A percentile compares a stretch with the other conserved stretches of the same genome.
Conservation (phyloP, 148 eudicot genomes). For the Euryodendron excelsum region DNA sequence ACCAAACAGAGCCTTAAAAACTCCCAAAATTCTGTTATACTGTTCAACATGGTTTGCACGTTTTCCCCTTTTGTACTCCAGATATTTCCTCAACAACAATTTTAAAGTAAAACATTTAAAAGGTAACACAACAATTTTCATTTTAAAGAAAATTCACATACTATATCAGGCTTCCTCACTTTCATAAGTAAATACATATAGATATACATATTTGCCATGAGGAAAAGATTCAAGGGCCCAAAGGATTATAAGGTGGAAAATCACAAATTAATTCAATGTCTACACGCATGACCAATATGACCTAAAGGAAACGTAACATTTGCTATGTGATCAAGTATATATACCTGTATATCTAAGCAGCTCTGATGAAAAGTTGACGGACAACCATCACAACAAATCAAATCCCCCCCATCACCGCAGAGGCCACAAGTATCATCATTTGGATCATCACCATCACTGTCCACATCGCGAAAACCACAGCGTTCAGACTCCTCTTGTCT, state of each 20-base stretch:
- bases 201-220: background rate
- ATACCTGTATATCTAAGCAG: conserved; percentile 82
- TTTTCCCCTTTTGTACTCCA: background rate
- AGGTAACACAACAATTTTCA: too few relatives aligned
- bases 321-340: background rate
- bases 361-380: conserved; percentile 95
- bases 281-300: background rate
- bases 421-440: conserved; percentile 95
- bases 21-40: background rate
- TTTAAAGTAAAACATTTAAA: background rate
- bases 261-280: background rate
- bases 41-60: background rate
- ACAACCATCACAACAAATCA: conserved; percentile 97
- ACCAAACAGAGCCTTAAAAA: too few relatives aligned
- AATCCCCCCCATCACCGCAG: conserved; percentile 97
- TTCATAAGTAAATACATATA: background rate
- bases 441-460: conserved; percentile 84
- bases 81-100: background rate
- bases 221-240: background rate
- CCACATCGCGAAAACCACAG: conserved; percentile 53
- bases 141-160: too few relatives aligned
- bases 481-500: conserved; percentile 61
- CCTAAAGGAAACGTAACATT: background rate
- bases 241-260: background rate
- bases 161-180: background rate